phyloP scores from a whole-genome alignment of 2,329 filamentous ascomycete genomes.

The Fusarium incarnatum region DNA sequence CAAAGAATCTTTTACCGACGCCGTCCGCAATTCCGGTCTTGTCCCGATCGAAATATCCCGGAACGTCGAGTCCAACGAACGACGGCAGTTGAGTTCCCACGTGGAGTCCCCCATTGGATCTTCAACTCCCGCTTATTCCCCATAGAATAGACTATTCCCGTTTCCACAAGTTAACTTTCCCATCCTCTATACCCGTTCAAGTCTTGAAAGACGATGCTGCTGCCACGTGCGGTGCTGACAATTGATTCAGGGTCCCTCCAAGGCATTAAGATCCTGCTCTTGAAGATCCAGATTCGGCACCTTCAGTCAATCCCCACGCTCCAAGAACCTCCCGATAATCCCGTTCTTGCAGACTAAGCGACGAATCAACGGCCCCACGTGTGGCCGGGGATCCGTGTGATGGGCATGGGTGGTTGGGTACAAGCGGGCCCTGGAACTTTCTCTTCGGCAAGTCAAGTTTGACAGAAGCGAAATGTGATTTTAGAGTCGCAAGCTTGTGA shows the following conservation, averaged over 20 bases:
- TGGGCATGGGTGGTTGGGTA: constrained; percentile 21
- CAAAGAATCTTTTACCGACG: background rate
- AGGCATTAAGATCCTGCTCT: background rate
- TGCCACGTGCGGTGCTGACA: constrained; percentile 27
- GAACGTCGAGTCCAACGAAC: constrained; percentile 28
- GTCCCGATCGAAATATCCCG: constrained; percentile 3
- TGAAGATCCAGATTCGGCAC: constrained; percentile 11
- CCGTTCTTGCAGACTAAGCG: constrained; percentile 14
- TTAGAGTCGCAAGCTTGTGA: constrained; percentile 12
- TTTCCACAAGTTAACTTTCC: constrained; percentile 11
- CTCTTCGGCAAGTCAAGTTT: constrained; percentile 33
- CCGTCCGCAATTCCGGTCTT: constrained; percentile 1
- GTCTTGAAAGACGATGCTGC: constrained; percentile 2
- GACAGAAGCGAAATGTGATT: constrained; percentile 33
- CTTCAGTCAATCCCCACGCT: background rate
- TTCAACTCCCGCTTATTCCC: constrained; percentile 19
- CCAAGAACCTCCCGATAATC: constrained; percentile 11
- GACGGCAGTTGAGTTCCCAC: constrained; percentile 29
- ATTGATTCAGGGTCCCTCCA: background rate
- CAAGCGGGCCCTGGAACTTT: constrained; percentile 27
- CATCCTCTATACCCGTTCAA: background rate
- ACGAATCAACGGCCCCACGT: constrained; percentile 50
- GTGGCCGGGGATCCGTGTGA: constrained; percentile 24
- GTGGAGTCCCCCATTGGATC: constrained; percentile 44
- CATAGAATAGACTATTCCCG: constrained; percentile 12